These are phyloP conservation scores for Cercospora sp. DNA, from an alignment of 2,329 filamentous ascomycete genomes.

Conservation along the genomic window DNA sequence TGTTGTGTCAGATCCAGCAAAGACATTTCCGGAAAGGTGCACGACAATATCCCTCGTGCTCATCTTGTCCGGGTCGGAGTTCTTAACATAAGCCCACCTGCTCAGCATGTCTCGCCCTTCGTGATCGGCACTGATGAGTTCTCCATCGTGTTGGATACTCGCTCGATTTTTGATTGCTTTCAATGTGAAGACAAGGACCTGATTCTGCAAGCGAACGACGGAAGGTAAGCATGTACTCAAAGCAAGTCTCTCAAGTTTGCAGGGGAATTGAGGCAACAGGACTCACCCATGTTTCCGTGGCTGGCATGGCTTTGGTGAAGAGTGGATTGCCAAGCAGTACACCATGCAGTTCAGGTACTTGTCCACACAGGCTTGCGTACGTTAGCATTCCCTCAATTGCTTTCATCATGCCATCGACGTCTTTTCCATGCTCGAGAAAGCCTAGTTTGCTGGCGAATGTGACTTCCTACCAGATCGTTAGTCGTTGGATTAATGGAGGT, in stretches of 20 bases:
- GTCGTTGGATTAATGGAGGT: neutral
- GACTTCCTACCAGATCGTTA: slow-evolving; percentile 5
- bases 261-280: neutral
- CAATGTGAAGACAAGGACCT: slow-evolving; percentile 2
- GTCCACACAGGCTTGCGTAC: neutral
- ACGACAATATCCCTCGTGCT: slow-evolving; percentile 1
- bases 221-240: neutral
- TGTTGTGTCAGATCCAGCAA: slow-evolving; percentile 12
- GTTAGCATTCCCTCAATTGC: neutral
- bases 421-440: slow-evolving; percentile 17
- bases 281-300: slow-evolving; percentile 3
- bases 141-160: neutral
- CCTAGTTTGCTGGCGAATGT: slow-evolving; percentile 17
- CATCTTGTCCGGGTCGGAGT: neutral
- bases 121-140: neutral
- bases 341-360: neutral
- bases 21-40: neutral
- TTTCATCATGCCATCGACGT: slow-evolving; percentile 9
- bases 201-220: neutral
- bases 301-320: neutral
- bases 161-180: neutral
- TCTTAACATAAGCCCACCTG: neutral
- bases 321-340: neutral
- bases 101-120: slow-evolving; percentile 1
- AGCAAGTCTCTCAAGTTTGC: neutral